Percentiles rank a stretch among this genome's conserved stretches.
Evolutionary conservation across 164 flowering plant genomes (phyloP).

Genomic region (Aristolochia contorta): DNA sequence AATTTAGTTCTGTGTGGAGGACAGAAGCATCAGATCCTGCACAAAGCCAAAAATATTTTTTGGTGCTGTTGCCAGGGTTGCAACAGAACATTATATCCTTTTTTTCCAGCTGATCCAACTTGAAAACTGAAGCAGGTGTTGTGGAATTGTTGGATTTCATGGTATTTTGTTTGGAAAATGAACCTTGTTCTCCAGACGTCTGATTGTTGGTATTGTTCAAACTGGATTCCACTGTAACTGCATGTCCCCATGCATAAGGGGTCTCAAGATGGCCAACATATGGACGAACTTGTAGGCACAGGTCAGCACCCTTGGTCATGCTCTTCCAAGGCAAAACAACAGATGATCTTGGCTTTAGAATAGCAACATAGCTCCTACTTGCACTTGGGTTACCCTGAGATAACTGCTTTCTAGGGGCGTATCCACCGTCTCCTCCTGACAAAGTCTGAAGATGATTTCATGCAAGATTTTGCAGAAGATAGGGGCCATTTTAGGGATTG

Average conservation of each 20-base stretch:
- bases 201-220: constrained; percentile 41
- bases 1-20: constrained; percentile 79
- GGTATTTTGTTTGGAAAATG: constrained; percentile 38
- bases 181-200: constrained; percentile 34
- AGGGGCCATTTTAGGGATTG: constrained; percentile 62
- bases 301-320: constrained; percentile 40
- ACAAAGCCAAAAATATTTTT: constrained; percentile 66
- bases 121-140: constrained; percentile 29
- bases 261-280: constrained; percentile 29
- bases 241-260: constrained; percentile 61
- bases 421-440: constrained; percentile 70
- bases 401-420: constrained; percentile 43
- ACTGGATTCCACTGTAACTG: constrained; percentile 38
- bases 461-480: constrained; percentile 31
- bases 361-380: constrained; percentile 17
- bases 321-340: constrained; percentile 79
- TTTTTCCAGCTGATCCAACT: constrained; percentile 76
- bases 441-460: constrained; percentile 41
- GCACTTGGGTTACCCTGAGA: constrained; percentile 10
- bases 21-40: constrained; percentile 81
- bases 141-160: constrained; percentile 29
- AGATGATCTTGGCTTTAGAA: constrained; percentile 63
- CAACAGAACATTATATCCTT: constrained; percentile 69
- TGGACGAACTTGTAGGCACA: constrained; percentile 79
- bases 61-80: constrained; percentile 29